Percentiles rank a stretch among this genome's conserved stretches.
Evolutionary conservation across 2,329 filamentous ascomycete species (phyloP).

Genomic region (Colletotrichum tamarilloi): DNA sequence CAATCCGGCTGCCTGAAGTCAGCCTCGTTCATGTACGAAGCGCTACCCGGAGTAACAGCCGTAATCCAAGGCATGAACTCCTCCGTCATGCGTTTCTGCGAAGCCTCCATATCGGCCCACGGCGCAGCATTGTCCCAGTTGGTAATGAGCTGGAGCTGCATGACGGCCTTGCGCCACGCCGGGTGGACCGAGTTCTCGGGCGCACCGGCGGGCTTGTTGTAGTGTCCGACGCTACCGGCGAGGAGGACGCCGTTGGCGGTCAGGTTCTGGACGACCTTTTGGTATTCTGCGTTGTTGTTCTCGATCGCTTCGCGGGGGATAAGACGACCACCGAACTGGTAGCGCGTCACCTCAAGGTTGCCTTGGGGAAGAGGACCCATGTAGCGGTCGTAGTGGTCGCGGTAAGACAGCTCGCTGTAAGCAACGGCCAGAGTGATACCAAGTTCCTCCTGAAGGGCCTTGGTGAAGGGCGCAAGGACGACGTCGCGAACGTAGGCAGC

Average conservation of each 20-base stretch:
- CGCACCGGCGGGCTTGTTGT: constrained; percentile 42
- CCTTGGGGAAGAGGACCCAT: constrained; percentile 49
- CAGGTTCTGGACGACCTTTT: constrained; percentile 44
- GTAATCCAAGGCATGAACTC: constrained; percentile 45
- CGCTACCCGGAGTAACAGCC: constrained; percentile 52
- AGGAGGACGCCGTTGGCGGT: constrained; percentile 44
- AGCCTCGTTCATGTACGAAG: constrained; percentile 63
- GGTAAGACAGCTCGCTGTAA: constrained; percentile 44
- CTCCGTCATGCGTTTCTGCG: constrained; percentile 45
- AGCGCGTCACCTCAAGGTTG: constrained; percentile 45
- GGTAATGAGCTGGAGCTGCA: constrained; percentile 45
- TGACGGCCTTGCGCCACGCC: constrained; percentile 48
- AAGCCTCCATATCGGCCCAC: constrained; percentile 40
- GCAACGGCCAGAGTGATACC: constrained; percentile 40
- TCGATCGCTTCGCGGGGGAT: constrained; percentile 47
- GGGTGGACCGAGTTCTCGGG: constrained; percentile 51
- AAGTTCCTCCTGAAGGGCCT: constrained; percentile 38
- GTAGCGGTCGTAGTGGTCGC: constrained; percentile 48
- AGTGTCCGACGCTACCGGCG: constrained; percentile 45
- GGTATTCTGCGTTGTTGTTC: constrained; percentile 42
- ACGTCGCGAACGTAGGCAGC: constrained; percentile 40
- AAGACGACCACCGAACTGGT: constrained; percentile 50
- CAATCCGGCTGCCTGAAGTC: constrained; percentile 56
- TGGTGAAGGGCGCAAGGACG: constrained; percentile 46
- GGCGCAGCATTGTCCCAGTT: constrained; percentile 40